phyloP scores from a whole-genome alignment of 352 stramenopile species.

The Phytophthora quininea region DNA sequence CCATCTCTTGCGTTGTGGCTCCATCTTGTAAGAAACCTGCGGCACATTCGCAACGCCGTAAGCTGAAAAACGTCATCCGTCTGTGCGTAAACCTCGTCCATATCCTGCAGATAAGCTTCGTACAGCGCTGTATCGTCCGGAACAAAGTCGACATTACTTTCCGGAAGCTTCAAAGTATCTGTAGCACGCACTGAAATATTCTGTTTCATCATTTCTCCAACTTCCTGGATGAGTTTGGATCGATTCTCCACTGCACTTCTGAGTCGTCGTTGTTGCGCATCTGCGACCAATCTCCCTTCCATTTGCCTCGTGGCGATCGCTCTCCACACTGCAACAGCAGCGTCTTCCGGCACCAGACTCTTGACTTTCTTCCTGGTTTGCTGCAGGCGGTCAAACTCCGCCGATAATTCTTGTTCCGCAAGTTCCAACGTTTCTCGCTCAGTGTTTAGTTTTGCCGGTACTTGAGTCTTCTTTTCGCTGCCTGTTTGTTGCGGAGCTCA shows the following conservation, averaged over 20 bases:
- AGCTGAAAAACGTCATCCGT: constrained; percentile 21
- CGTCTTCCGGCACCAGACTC: too few species aligned
- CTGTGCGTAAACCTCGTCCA: too few species aligned
- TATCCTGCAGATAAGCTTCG: constrained; percentile 27
- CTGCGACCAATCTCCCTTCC: constrained; percentile 21
- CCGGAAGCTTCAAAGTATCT: not conserved
- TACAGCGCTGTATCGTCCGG: constrained; percentile 24
- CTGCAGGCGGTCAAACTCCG: too few species aligned
- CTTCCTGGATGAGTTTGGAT: too few species aligned
- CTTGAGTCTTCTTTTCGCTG: constrained; percentile 24
- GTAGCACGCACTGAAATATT: too few species aligned
- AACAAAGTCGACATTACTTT: constrained; percentile 6
- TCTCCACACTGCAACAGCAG: too few species aligned
- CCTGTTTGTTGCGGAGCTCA: constrained; percentile 12
- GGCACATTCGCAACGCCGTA: constrained; percentile 19
- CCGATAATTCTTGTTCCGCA: too few species aligned
- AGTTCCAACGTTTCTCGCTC: constrained; percentile 33
- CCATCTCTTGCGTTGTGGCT: constrained; percentile 16
- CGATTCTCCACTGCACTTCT: constrained; percentile 20
- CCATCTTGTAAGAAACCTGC: too few species aligned
- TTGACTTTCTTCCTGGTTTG: too few species aligned
- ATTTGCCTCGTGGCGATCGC: constrained; percentile 29
- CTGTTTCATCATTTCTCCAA: too few species aligned
- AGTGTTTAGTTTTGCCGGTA: constrained; percentile 32
- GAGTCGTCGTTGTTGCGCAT: constrained; percentile 24